Conservation (phyloP, 306 rosid species). For the Vigna unguiculata region DNA sequence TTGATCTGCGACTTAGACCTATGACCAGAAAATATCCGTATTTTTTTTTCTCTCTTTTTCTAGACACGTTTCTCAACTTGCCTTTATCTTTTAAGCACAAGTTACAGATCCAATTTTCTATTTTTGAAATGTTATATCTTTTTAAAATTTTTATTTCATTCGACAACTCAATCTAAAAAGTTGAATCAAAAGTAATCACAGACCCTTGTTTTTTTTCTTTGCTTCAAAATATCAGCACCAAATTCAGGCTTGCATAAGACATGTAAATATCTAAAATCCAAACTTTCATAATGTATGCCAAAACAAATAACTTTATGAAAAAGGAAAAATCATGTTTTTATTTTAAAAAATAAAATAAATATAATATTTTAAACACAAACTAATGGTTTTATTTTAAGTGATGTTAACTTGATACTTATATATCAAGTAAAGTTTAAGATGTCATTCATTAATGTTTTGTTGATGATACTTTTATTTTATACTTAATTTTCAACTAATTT, state of each 20-base stretch:
- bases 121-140: not conserved
- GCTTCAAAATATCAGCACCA: not conserved
- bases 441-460: no score
- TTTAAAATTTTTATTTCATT: not conserved
- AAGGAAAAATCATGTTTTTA: no score
- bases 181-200: not conserved
- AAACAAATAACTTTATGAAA: not conserved
- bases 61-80: slow-evolving; percentile 28
- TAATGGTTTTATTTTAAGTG: no score
- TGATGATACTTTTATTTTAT: no score
- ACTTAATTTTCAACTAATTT: no score
- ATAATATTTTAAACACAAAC: no score
- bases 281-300: not conserved
- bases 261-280: not conserved
- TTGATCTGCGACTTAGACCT: not conserved
- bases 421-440: no score
- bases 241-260: not conserved
- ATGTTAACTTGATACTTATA: no score
- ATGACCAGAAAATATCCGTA: not conserved
- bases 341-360: no score
- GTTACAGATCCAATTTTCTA: not conserved
- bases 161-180: not conserved
- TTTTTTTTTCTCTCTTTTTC: not conserved
- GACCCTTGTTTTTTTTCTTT: not conserved
- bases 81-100: not conserved